A percentile compares a stretch with the other conserved stretches of the same genome.
These are phyloP conservation scores for Zygotorulaspora sp. DNA, from an alignment of 805 yeast species.

Conservation along the genomic window DNA sequence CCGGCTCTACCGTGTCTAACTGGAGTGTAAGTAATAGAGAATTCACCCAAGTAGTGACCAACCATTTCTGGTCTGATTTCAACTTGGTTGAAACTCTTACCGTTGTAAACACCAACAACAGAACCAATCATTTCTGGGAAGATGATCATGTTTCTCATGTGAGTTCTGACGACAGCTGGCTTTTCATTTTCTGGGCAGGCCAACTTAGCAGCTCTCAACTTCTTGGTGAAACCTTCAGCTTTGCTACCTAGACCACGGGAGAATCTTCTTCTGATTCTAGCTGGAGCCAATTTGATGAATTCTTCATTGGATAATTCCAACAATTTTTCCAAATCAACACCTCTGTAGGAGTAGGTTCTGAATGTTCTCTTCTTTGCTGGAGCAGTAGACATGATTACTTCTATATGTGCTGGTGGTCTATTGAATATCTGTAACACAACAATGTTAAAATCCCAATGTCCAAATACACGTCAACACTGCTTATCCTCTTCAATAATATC, in stretches of 20 bases:
- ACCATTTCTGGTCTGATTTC: conserved; percentile 99
- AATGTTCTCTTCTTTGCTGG: conserved; percentile 77
- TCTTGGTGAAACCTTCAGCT: conserved; percentile 94
- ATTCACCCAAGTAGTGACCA: conserved; percentile 99
- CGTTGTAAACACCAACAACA: conserved; percentile 98
- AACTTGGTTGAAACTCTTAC: conserved; percentile 98
- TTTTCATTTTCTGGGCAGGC: conserved; percentile 88
- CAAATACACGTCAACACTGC: no score
- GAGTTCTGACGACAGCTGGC: conserved; percentile 98
- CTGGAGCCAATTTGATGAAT: conserved; percentile 91
- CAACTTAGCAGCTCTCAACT: conserved; percentile 95
- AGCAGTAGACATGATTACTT: conserved; percentile 32
- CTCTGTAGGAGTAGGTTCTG: conserved; percentile 97
- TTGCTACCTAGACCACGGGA: conserved; percentile 94
- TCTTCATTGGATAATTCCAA: conserved; percentile 94
- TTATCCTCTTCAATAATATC: no score
- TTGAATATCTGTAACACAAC: no score
- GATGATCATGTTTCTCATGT: conserved; percentile 97
- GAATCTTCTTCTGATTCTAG: conserved; percentile 99
- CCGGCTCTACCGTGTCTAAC: conserved; percentile 99
- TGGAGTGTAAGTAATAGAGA: conserved; percentile 99
- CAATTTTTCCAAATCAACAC: conserved; percentile 93
- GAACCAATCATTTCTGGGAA: conserved; percentile 99
- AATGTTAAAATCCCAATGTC: no score
- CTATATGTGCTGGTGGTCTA: neutral